Evolutionary conservation across 345 rosid species (phyloP), one percentile per base, ranked within the genome.

Genomic region (Populus pruinosa): DNA sequence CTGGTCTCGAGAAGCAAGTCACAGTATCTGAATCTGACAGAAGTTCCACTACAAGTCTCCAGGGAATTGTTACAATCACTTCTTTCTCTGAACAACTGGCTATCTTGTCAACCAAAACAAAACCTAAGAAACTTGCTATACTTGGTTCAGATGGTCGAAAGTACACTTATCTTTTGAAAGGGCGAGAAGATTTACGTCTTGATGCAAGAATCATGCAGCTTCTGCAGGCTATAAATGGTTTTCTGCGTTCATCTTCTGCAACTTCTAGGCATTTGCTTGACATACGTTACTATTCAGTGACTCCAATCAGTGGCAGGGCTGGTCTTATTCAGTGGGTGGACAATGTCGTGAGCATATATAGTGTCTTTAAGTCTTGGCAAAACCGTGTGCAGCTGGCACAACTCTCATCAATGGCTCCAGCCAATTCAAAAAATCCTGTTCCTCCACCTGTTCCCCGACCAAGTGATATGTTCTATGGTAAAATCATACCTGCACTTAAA

Each of bases 121-220:
- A 92, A 78, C 98, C 98, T 69, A 94, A 94, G 90, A 94, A 92
- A 86, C 93, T 94, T 81, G 88, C 81, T 74, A 86, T 92, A 80
- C 80, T 86, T 88, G 98, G 98, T 71, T 94, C 97, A 74, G 98
- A 94, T 88, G 98, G 98, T 69, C 87, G 87, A 82, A 87, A 87
- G 76, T 91, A 92, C 79, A 89, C 92, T 55, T 94, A 90, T 85
- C 89, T 94, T 53, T 83, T 94, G 79, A 94, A 94, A 86, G 98
- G 98, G 69, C 90, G 97, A 77, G 98, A 94, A 83, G 98, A 94
- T 82, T 86, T 94, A 85, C 98, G 96, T 61, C 97, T 94, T 80
- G 98, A 94, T 83, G 98, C 98, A 72, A 91, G 98, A 90, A 94
- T 94, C 73, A 94, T 92, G 98, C 98, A 94, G 84, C 86, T 94